These are phyloP conservation scores for Podospora bellae-mahoneyi DNA, from an alignment of 495 filamentous ascomycete species.

Conservation along the genomic window DNA sequence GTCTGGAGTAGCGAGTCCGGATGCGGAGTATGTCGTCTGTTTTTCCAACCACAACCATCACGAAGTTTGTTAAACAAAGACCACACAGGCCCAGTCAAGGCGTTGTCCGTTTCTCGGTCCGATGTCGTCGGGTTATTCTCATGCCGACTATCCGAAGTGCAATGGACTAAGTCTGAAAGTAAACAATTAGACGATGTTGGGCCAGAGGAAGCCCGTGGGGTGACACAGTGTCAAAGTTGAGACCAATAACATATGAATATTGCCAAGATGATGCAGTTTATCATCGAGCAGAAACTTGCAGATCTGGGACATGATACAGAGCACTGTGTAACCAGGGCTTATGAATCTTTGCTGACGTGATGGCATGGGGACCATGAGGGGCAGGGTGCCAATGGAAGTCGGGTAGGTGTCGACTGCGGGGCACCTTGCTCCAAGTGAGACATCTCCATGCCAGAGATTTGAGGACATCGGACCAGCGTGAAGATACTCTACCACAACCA, in stretches of 20 bases:
- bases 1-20: too few relatives aligned
- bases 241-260: not conserved
- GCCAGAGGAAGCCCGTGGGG: not conserved
- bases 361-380: not conserved
- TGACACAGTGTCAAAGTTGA: not conserved
- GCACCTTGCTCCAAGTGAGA: not conserved
- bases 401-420: not conserved
- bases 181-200: not conserved
- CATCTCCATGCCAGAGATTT: not conserved
- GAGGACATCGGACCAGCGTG: not conserved
- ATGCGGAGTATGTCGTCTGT: too few relatives aligned
- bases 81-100: too few relatives aligned
- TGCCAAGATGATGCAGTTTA: not conserved
- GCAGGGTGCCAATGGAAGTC: not conserved
- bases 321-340: not conserved
- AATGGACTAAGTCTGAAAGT: not conserved
- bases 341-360: not conserved
- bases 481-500: not conserved
- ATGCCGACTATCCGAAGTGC: too few relatives aligned
- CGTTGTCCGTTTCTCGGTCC: not conserved
- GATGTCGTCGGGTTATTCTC: too few relatives aligned
- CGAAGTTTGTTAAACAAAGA: too few relatives aligned
- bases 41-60: too few relatives aligned
- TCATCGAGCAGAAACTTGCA: too few relatives aligned
- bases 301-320: not conserved